phyloP scores from a whole-genome alignment of 306 rosid species.

The Argentina anserina region DNA sequence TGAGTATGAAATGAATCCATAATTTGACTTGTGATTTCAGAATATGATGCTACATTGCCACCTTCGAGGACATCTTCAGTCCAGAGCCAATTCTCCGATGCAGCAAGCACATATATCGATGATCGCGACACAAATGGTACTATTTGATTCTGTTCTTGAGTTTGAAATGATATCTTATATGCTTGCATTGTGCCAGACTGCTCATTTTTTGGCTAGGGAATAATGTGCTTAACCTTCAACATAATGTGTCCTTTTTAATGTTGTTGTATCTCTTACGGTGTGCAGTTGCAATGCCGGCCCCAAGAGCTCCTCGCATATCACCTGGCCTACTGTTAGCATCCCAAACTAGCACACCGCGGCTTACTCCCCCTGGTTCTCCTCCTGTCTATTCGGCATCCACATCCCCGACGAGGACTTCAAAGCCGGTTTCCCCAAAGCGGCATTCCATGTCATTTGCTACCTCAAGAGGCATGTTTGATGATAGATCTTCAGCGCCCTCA shows the following conservation, averaged over 20 bases:
- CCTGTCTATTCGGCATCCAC: conserved; percentile 61
- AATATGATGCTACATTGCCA: conserved; percentile 45
- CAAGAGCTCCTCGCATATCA: conserved; percentile 56
- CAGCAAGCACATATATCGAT: conserved; percentile 45
- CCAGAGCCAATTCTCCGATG: conserved; percentile 36
- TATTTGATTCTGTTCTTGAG: conserved; percentile 10
- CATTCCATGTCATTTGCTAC: conserved; percentile 63
- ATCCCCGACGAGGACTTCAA: conserved; percentile 76
- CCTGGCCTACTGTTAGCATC: conserved; percentile 62
- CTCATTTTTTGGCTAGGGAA: background rate
- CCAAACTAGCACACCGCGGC: conserved; percentile 65
- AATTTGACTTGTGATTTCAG: conserved; percentile 28
- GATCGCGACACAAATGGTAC: conserved; percentile 59
- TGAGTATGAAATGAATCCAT: background rate
- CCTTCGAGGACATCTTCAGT: conserved; percentile 53
- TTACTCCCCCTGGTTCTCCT: conserved; percentile 80
- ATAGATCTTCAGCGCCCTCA: conserved; percentile 41
- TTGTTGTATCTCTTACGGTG: background rate
- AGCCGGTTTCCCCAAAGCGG: conserved; percentile 78
- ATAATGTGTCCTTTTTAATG: background rate
- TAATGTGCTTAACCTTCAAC: background rate
- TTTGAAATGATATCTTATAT: too few relatives aligned
- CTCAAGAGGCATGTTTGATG: conserved; percentile 65
- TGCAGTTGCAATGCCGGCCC: conserved; percentile 22
- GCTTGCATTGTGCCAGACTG: background rate